A percentile compares a stretch with the other conserved stretches of the same genome.
phyloP scores from a whole-genome alignment of 495 filamentous ascomycete species.

The Podospora pseudocomata region DNA sequence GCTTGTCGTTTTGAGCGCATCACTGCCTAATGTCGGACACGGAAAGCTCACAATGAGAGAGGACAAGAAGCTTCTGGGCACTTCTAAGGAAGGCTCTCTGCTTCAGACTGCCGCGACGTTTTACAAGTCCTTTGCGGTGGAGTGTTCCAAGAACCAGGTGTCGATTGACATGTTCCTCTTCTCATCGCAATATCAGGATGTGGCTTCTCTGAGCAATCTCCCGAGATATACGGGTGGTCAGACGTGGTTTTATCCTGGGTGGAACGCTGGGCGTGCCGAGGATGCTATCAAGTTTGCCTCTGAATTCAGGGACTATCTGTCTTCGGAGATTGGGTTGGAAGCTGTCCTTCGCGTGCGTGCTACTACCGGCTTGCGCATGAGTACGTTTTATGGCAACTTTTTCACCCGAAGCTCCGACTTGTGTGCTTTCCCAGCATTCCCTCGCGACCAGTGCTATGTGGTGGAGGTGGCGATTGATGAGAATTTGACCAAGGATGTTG shows the following conservation, averaged over 20 bases:
- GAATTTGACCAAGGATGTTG: constrained; percentile 83
- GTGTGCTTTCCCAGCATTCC: constrained; percentile 96
- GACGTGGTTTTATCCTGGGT: constrained; percentile 97
- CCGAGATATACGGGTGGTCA: constrained; percentile 96
- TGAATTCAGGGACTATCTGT: constrained; percentile 94
- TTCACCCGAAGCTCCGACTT: constrained; percentile 97
- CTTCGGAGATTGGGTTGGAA: constrained; percentile 91
- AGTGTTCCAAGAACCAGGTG: constrained; percentile 97
- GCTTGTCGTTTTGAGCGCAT: constrained; percentile 83
- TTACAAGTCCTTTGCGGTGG: constrained; percentile 98
- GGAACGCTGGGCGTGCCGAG: constrained; percentile 88
- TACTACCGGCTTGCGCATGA: constrained; percentile 93
- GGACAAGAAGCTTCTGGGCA: constrained; percentile 94
- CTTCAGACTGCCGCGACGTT: constrained; percentile 91
- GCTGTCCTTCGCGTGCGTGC: constrained; percentile 93
- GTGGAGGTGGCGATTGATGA: constrained; percentile 99
- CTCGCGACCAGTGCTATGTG: constrained; percentile 95
- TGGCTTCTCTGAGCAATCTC: constrained; percentile 89
- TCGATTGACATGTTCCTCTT: constrained; percentile 99
- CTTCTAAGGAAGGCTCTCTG: constrained; percentile 80
- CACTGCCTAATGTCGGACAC: constrained; percentile 83
- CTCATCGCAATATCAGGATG: constrained; percentile 94
- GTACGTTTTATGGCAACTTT: constrained; percentile 98
- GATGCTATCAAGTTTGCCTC: constrained; percentile 96
- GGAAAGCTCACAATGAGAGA: constrained; percentile 92